These are phyloP conservation scores for Acanthamoeba sp. DNA, from an alignment of 208 protist species.

Conservation along the genomic window DNA sequence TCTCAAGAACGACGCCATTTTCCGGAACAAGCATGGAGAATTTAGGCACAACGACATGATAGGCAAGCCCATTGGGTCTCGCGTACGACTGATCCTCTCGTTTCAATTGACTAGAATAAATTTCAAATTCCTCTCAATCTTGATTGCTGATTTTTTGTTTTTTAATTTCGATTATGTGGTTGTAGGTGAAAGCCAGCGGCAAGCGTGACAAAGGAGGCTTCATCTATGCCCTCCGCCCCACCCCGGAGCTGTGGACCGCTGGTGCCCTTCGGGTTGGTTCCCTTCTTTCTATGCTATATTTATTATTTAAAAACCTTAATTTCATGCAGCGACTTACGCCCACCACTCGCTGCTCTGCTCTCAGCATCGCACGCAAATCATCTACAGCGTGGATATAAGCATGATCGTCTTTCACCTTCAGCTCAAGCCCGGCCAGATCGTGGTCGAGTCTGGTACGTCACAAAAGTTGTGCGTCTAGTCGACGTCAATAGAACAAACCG, in stretches of 20 bases:
- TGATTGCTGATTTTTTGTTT: background rate
- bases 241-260: constrained; percentile 8
- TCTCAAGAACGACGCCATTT: constrained; percentile 13
- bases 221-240: constrained; percentile 13
- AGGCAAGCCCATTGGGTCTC: background rate
- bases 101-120: background rate
- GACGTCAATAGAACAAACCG: too few species aligned
- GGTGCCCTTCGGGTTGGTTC: background rate
- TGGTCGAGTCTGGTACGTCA: constrained; percentile 87
- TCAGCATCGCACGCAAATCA: constrained; percentile 88
- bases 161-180: background rate
- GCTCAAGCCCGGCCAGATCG: constrained; percentile 83
- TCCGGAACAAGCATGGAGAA: constrained; percentile 25
- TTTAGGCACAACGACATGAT: constrained; percentile 37
- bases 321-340: background rate
- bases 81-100: background rate
- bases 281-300: too few species aligned
- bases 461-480: too few species aligned
- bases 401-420: constrained; percentile 84
- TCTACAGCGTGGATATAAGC: constrained; percentile 87
- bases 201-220: constrained; percentile 2
- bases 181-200: background rate
- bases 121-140: background rate
- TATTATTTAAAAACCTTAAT: too few species aligned
- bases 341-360: background rate